A percentile compares a stretch with the other conserved stretches of the same genome.
Conservation (phyloP, 2,329 filamentous ascomycete species). For the Penicillium griseofulvum region DNA sequence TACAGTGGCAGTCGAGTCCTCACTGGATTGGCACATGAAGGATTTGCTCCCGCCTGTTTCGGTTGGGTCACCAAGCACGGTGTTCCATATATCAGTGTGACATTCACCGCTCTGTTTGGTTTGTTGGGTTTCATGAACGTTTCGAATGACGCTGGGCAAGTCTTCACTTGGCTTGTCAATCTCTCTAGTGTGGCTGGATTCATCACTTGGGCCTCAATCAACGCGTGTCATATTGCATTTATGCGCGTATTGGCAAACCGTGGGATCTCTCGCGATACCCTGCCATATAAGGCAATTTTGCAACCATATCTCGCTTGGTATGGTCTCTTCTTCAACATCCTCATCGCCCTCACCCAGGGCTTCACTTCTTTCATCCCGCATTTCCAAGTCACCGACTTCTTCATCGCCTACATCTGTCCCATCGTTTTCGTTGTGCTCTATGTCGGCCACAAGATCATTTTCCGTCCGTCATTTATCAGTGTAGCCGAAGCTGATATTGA, state of each 20-base stretch:
- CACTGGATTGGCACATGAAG: constrained; percentile 58
- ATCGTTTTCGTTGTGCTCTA: constrained; percentile 62
- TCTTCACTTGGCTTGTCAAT: constrained; percentile 48
- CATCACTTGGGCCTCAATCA: constrained; percentile 37
- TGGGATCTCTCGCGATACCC: constrained; percentile 54
- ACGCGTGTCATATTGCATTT: constrained; percentile 62
- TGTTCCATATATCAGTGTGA: constrained; percentile 44
- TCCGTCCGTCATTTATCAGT: constrained; percentile 35
- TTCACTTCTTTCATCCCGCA: constrained; percentile 63
- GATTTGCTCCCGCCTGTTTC: constrained; percentile 45
- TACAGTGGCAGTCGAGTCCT: constrained; percentile 61
- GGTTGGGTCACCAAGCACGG: constrained; percentile 40
- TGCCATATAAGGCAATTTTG: constrained; percentile 60
- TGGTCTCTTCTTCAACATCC: constrained; percentile 62
- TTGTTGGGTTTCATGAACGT: constrained; percentile 69
- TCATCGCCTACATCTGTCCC: constrained; percentile 62
- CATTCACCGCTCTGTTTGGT: constrained; percentile 52
- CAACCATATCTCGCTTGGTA: constrained; percentile 66
- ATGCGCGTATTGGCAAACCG: constrained; percentile 57
- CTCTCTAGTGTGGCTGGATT: constrained; percentile 36
- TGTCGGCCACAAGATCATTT: constrained; percentile 57
- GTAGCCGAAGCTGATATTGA: constrained; percentile 44
- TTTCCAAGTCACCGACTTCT: constrained; percentile 61
- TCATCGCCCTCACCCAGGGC: constrained; percentile 66
- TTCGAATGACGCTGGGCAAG: constrained; percentile 58